A percentile compares a stretch with the other conserved stretches of the same genome.
These are phyloP conservation scores for Melampsora medusae DNA, from an alignment of 1,284 basidiomycete species.

Conservation along the genomic window DNA sequence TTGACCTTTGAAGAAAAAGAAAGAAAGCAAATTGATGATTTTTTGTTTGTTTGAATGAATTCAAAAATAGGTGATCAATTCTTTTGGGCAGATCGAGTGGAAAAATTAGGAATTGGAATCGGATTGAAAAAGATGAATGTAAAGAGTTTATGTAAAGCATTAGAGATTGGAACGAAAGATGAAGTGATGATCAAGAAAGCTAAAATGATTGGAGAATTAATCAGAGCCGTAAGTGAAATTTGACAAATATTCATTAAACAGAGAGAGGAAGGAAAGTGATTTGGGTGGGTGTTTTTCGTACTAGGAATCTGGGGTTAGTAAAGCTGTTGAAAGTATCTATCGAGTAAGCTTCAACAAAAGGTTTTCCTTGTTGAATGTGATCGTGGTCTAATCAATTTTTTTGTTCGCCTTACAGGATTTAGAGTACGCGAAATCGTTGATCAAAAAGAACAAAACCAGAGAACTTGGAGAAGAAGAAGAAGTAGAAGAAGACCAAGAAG, in stretches of 20 bases:
- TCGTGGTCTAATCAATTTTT: neutral
- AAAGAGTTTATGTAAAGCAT: slow-evolving; percentile 71
- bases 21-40: slow-evolving; percentile 54
- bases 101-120: slow-evolving; percentile 83
- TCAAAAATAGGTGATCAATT: slow-evolving; percentile 65
- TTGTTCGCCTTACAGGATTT: slow-evolving; percentile 44
- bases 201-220: slow-evolving; percentile 74
- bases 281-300: neutral
- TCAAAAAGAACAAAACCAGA: slow-evolving; percentile 46
- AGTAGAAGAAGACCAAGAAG: neutral
- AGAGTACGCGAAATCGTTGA: slow-evolving; percentile 51
- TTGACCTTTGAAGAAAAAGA: neutral
- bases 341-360: slow-evolving; percentile 13
- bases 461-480: slow-evolving; percentile 8
- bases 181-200: slow-evolving; percentile 81
- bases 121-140: slow-evolving; percentile 71
- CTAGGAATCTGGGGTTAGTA: slow-evolving; percentile 50
- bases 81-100: slow-evolving; percentile 65
- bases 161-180: slow-evolving; percentile 78
- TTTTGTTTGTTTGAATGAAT: neutral
- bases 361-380: neutral
- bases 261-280: neutral
- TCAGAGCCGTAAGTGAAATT: slow-evolving; percentile 59
- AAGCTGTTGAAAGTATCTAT: slow-evolving; percentile 52
- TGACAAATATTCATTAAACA: neutral